Conservation (phyloP, 2,329 filamentous ascomycete species). For the Phialocephala sp. region DNA sequence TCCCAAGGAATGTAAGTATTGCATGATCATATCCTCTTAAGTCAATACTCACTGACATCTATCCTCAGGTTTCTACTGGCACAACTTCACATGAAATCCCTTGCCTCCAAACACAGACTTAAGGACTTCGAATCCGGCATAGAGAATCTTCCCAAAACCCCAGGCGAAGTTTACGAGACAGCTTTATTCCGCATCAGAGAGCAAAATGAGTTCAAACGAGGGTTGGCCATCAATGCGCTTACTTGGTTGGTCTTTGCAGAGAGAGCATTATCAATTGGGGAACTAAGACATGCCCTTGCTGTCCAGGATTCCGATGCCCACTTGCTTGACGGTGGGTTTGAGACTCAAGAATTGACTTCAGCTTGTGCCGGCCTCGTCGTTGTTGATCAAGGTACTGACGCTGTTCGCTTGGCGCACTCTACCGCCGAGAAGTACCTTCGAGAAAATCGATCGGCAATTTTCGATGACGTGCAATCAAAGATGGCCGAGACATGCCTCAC, state of each 20-base stretch:
- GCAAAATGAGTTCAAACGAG: not conserved
- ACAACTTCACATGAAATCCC: not conserved
- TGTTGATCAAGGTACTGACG: not conserved
- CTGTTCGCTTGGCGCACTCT: not conserved
- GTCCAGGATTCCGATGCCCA: not conserved
- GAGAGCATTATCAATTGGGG: not conserved
- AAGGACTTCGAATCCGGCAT: not conserved
- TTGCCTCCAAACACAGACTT: not conserved
- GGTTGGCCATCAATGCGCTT: not conserved
- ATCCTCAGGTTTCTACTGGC: not conserved
- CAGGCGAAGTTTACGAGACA: not conserved
- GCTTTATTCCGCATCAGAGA: not conserved
- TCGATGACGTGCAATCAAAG: not conserved
- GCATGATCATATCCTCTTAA: not conserved
- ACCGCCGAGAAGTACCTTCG: not conserved
- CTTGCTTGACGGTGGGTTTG: not conserved
- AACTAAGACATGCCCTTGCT: not conserved
- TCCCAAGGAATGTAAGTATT: constrained; percentile 19
- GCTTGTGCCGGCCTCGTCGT: constrained; percentile 1
- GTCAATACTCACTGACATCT: not conserved
- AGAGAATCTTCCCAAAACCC: not conserved
- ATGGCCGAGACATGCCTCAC: not conserved
- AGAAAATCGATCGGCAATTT: not conserved
- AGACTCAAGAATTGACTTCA: not conserved
- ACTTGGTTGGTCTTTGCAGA: not conserved